These are phyloP conservation scores for Pyrenophora teres DNA, from an alignment of 2,329 filamentous ascomycete genomes.

Conservation along the genomic window DNA sequence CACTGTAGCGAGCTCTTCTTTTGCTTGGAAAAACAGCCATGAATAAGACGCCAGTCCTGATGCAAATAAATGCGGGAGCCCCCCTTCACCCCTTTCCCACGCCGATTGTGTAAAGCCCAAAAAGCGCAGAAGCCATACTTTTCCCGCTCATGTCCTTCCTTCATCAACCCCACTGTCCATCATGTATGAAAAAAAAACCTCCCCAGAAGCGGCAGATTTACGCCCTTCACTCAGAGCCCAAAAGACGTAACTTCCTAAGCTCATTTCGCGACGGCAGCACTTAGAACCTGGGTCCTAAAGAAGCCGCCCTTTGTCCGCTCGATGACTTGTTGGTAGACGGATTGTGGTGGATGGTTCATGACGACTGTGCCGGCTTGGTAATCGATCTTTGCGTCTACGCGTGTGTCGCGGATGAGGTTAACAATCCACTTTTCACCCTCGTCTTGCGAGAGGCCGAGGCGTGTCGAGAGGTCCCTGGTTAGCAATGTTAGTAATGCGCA, in stretches of 20 bases:
- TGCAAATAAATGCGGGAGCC: constrained; percentile 5
- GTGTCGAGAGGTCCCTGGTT: constrained; percentile 78
- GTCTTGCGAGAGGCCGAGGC: constrained; percentile 87
- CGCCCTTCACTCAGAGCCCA: not conserved
- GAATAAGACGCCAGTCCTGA: constrained; percentile 3
- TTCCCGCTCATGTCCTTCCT: constrained; percentile 3
- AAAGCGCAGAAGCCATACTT: constrained; percentile 4
- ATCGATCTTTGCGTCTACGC: constrained; percentile 98
- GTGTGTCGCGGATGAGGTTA: constrained; percentile 96
- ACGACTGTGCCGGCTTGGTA: constrained; percentile 98
- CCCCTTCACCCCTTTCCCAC: not conserved
- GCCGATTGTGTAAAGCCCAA: constrained; percentile 4
- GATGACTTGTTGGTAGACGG: constrained; percentile 98
- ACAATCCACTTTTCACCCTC: constrained; percentile 99
- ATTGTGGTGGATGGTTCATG: constrained; percentile 99
- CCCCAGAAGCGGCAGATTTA: constrained; percentile 16
- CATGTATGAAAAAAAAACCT: not conserved
- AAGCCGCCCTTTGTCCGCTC: constrained; percentile 98
- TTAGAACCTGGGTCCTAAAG: constrained; percentile 96
- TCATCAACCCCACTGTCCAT: not conserved
- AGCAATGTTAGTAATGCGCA: constrained; percentile 14
- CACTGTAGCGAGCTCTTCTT: not conserved
- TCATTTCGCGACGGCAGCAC: constrained; percentile 57
- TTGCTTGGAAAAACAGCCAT: not conserved
- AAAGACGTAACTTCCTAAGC: constrained; percentile 1